Evolutionary conservation across 192 early-diverging fungal genomes (phyloP).

Genomic region (Umbelopsis ramanniana): DNA sequence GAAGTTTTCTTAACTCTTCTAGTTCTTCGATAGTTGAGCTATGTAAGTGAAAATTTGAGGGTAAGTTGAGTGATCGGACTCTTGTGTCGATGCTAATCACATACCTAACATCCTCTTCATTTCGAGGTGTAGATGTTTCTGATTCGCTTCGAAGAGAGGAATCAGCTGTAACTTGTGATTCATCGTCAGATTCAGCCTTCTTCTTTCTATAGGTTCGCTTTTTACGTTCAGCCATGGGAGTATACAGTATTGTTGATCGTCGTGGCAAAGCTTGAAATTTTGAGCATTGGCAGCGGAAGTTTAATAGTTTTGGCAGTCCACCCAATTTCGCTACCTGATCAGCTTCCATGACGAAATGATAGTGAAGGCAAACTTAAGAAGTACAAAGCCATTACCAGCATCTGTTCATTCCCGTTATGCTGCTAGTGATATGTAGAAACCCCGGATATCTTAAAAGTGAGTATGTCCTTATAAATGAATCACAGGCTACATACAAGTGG

Average conservation of each 20-base stretch:
- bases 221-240: slow-evolving; percentile 18
- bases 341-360: no score
- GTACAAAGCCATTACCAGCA: no score
- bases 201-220: slow-evolving; percentile 34
- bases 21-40: slow-evolving; percentile 58
- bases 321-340: no score
- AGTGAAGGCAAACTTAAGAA: no score
- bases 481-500: no score
- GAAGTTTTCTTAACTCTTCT: slow-evolving; percentile 60
- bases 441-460: no score
- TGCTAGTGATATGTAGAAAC: no score
- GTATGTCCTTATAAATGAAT: no score
- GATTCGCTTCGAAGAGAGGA: background rate
- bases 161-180: background rate
- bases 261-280: background rate
- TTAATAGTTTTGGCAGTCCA: background rate
- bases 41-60: background rate
- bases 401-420: no score
- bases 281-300: background rate
- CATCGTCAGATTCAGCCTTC: slow-evolving; percentile 33
- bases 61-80: background rate
- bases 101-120: slow-evolving; percentile 24
- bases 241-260: background rate
- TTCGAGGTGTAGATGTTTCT: background rate
- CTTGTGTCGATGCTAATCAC: background rate